Base-by-base conservation (phyloP, 768 basidiomycete species). In the Boletus pseudopeckii region DNA sequence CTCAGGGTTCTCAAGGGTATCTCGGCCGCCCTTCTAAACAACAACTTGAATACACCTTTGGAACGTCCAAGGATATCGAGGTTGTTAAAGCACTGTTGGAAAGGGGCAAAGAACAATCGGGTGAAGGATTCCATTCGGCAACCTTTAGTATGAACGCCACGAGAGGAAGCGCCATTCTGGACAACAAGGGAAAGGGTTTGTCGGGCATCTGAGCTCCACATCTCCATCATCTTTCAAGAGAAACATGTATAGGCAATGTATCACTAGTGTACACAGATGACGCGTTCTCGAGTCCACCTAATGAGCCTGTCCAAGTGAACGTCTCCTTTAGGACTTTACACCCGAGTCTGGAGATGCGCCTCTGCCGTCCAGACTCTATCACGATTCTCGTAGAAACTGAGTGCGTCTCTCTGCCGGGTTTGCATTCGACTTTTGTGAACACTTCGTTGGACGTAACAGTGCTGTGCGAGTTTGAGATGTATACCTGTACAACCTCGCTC, bases 21-120 rank as follows among this genome's bases (percentile, higher is more conserved):
- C 79, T 91, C 36, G 81, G 84, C 26, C 75, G 77, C 48, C 77
- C 89, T 11, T 92, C 90, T n/a, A 83, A 87, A 45, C 92, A 94
- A 66, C 85, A 91, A 63, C 82, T 95, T 52, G 89, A 92, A 40
- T 86, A 71, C 51, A 74, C 74, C 34, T 94, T 95, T 59, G 83
- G 77, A 17, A 80, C 85, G 4, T 68, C 74, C 60, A 85, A 83
- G 45, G 84, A 91, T 39, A 66, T 74, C 18, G 88, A 89, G 2
- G 85, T 88, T 9, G 71, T 88, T 39, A 64, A 71, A 44, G 66
- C 67, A 20, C 76, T 93, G 54, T 75, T 94, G 53, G 61, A 81
- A 67, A 80, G 82, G 53, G 92, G 92, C 41, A 80, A 71, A 51
- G 74, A 78, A 48, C 82, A 89, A 61, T 52, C 74, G 5, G 72